Base-by-base conservation (phyloP, 106 monocot genomes). In the Dactylorhiza incarnata region DNA sequence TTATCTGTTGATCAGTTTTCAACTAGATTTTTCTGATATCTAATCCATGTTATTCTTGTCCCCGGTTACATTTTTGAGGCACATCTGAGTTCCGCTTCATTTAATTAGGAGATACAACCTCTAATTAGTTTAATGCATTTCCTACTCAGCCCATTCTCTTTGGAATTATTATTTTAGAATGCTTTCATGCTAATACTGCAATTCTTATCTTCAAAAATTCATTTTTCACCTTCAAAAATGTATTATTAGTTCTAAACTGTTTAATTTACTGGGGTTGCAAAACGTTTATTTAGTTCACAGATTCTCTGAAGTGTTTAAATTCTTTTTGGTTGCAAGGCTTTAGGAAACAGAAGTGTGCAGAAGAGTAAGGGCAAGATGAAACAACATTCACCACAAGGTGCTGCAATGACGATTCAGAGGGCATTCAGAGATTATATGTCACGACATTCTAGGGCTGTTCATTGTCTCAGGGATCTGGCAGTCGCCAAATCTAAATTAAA, bases 371-470 rank as follows among this genome's bases (percentile, higher is more conserved):
- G 91, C 5, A 97, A 97, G 81, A 89, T 49, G 74, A 93, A 91
- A 81, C 91, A 91, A 48, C 70, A 86, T 46, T 86, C 89, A 7
- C 93, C 86, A 14, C 83, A 74, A 26, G 97, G 93, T 78, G 97
- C 97, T 49, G 97, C 97, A 56, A 53, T 87, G 81, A 13, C 91
- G 16, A 97, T 97, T 62, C 96, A 97, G 75, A 77, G 84, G 84
- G 68, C 20, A 63, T 97, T 81, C 84, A 87, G 93, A 75, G 78
- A 81, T 50, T 78, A 97, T 78, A 75, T 94, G 49, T 81, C 85
- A 7, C 82, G 83, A 5, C 93, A 91, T 5, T 86, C 89, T 37
- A 85, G 84, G 65, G 86, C 86, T 78, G 77, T 97, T 19, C 90
- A 81, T 48, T 87, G 79, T 37, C 91, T 97, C 11, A 80, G 97